Evolutionary conservation across 1,139 yeast genomes (phyloP).

Genomic region (Pichia terricola): DNA sequence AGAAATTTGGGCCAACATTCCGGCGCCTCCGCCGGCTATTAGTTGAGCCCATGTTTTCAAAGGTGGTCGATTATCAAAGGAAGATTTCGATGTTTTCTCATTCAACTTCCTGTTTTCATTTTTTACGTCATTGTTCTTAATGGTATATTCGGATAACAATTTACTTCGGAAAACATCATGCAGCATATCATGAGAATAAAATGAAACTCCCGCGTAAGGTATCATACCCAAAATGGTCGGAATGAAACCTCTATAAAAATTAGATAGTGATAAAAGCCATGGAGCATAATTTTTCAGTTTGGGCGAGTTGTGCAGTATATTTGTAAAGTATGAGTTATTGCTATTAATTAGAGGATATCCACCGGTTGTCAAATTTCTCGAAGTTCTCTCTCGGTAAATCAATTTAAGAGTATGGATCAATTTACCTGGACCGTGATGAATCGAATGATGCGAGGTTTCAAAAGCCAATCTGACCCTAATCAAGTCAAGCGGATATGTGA

Average conservation of each 20-base stretch:
- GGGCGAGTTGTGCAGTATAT: no score
- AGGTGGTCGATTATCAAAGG: slow-evolving; percentile 52
- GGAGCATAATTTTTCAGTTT: slow-evolving; percentile 20
- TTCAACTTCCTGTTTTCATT: slow-evolving; percentile 4
- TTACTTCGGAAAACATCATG: slow-evolving; percentile 75
- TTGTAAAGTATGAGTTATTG: slow-evolving; percentile 26
- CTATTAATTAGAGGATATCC: slow-evolving; percentile 26
- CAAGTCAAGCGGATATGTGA: slow-evolving; percentile 88
- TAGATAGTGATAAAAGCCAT: slow-evolving; percentile 38
- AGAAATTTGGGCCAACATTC: slow-evolving; percentile 91
- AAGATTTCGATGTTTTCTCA: slow-evolving; percentile 18
- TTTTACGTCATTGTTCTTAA: slow-evolving; percentile 7
- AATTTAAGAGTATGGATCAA: slow-evolving; percentile 42
- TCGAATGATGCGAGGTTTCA: slow-evolving; percentile 46
- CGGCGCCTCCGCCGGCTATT: slow-evolving; percentile 90
- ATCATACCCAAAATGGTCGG: slow-evolving; percentile 95
- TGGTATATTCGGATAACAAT: slow-evolving; percentile 42
- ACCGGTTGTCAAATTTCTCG: slow-evolving; percentile 17
- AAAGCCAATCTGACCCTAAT: slow-evolving; percentile 88
- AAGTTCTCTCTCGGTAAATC: slow-evolving; percentile 44
- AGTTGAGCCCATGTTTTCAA: slow-evolving; percentile 87
- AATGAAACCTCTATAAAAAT: slow-evolving; percentile 88
- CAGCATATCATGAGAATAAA: slow-evolving; percentile 83
- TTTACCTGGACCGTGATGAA: slow-evolving; percentile 36
- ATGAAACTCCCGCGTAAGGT: slow-evolving; percentile 97